Evolutionary conservation across 2,329 filamentous ascomycete species (phyloP), one percentile per base, ranked within the genome.

Genomic region (Colletotrichum graminicola): DNA sequence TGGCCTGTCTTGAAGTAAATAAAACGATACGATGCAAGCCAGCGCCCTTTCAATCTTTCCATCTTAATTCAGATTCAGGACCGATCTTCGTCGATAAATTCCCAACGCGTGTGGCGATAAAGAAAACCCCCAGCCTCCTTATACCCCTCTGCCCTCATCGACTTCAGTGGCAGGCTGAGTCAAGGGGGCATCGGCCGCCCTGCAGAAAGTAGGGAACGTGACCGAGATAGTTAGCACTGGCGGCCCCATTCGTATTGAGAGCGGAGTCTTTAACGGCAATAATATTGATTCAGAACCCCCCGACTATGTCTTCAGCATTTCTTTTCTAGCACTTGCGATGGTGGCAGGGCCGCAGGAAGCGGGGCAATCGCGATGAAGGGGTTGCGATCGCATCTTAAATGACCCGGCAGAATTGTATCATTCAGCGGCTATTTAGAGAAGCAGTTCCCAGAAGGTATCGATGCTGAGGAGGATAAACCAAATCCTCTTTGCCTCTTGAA

Each of bases 91-190:
- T 29, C 32, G 16, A 26, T 36, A 14, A 43, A 23, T 41, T 62
- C 16, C 7, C 47, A 14, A 66, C 34, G 34, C 57, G 16, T 63
- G 16, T 26, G 43, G 41, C 34, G 45, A 26, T 12, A 18, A 18
- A 10, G n/a, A 60, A 26, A 32, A 14, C 51, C 41, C 64, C 65
- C 69, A 55, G 43, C 59, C 66, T 63, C 39, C 34, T 49, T 14
- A 66, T 6, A n/a, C 36, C 52, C 29, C 21, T 39, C 36, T 21
- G 69, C 69, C 65, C 65, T 72, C 47, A 45, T 69, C 69, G 69
- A 47, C 54, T 55, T 41, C 23, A 54, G 69, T 72, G 69, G 69
- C 69, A 49, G 65, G 69, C 32, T 72, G 69, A 69, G 69, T 72
- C 69, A 72, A 72, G 69, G 69, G 68, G 69, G 54, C 32, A 49